Evolutionary conservation across 176 grass and related monocot genomes (phyloP).

Genomic region (Aegilops umbellulata): DNA sequence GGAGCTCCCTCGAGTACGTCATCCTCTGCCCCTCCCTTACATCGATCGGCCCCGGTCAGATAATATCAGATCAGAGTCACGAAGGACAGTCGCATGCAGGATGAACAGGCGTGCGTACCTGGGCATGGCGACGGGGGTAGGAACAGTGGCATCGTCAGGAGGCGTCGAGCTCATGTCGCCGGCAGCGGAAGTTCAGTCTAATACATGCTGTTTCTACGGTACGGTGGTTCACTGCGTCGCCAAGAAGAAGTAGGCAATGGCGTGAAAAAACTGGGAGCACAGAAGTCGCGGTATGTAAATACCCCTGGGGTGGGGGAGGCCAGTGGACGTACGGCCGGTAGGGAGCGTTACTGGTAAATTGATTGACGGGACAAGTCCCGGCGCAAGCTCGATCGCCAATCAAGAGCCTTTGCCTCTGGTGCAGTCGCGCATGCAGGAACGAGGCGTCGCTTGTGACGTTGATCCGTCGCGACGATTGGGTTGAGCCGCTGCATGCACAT

Average conservation of each 20-base stretch:
- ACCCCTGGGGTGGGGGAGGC: neutral
- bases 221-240: neutral
- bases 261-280: neutral
- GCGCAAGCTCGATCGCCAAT: too few relatives aligned
- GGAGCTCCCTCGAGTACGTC: neutral
- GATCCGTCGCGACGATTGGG: neutral
- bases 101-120: neutral
- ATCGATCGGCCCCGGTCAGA: neutral
- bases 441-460: neutral
- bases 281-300: neutral
- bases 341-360: neutral
- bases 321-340: neutral
- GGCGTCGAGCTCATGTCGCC: neutral
- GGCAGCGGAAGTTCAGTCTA: neutral
- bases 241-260: neutral
- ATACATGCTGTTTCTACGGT: neutral
- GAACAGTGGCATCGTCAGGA: neutral
- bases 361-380: neutral
- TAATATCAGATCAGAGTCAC: neutral
- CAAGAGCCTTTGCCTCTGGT: too few relatives aligned
- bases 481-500: neutral
- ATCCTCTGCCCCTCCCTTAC: neutral
- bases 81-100: neutral
- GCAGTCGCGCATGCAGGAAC: neutral
- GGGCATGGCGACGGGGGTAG: neutral